A percentile compares a stretch with the other conserved stretches of the same genome.
Evolutionary conservation across 2,329 filamentous ascomycete species (phyloP).

Genomic region (Fusarium lateritium): DNA sequence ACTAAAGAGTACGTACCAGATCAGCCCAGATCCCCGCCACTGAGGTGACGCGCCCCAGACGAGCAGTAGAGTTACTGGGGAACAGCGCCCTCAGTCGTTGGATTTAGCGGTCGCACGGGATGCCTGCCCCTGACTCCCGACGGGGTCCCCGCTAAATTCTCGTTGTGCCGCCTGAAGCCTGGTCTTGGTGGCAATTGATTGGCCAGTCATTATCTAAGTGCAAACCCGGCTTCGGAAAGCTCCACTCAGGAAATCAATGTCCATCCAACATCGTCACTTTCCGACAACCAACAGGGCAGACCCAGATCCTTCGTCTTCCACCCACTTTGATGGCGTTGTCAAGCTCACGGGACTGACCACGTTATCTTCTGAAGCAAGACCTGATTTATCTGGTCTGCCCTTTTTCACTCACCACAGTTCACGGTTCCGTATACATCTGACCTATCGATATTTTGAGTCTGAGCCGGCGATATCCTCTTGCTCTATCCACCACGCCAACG

Average conservation of each 20-base stretch:
- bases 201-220: constrained; percentile 31
- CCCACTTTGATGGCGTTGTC: constrained; percentile 19
- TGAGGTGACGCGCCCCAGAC: constrained; percentile 1
- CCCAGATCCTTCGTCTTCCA: constrained; percentile 28
- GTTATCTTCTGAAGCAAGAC: not conserved
- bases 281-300: constrained; percentile 39
- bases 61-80: constrained; percentile 5
- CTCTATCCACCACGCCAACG: constrained; percentile 18
- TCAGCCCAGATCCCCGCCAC: constrained; percentile 17
- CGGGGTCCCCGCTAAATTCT: constrained; percentile 41
- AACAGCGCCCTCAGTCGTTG: constrained; percentile 21
- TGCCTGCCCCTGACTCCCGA: constrained; percentile 44
- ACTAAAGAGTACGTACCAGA: constrained; percentile 25
- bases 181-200: constrained; percentile 26
- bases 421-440: not conserved
- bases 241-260: constrained; percentile 46
- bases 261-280: constrained; percentile 48
- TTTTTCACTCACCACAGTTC: not conserved
- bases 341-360: not conserved
- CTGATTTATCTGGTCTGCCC: not conserved
- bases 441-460: constrained; percentile 4
- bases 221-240: constrained; percentile 28
- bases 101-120: constrained; percentile 38
- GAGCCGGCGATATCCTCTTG: constrained; percentile 33
- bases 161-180: constrained; percentile 38